Conservation (phyloP, 2,329 filamentous ascomycete species). For the Pleomassaria siparia region DNA sequence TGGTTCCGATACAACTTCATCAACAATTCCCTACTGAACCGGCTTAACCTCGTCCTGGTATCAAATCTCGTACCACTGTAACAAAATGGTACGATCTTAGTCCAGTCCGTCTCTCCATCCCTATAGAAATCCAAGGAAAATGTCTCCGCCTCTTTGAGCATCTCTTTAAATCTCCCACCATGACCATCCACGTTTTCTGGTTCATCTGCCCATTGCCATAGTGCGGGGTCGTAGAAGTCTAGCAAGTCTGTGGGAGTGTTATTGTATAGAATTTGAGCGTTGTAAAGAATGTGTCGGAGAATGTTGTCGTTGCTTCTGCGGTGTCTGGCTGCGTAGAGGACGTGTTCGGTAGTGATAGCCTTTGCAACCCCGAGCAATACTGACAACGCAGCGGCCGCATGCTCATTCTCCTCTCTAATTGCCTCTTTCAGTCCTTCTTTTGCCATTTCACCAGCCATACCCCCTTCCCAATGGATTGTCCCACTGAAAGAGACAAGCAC, state of each 20-base stretch:
- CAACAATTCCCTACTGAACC: slow-evolving; percentile 30
- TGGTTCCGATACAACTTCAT: slow-evolving; percentile 34
- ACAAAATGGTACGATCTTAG: slow-evolving; percentile 35
- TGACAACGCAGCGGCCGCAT: slow-evolving; percentile 36
- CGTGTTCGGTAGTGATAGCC: slow-evolving; percentile 28
- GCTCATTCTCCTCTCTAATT: slow-evolving; percentile 27
- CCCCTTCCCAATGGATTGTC: slow-evolving; percentile 38
- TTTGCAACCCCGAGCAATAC: slow-evolving; percentile 34
- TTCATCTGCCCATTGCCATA: slow-evolving; percentile 39
- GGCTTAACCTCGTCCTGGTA: slow-evolving; percentile 24
- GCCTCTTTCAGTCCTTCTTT: slow-evolving; percentile 34
- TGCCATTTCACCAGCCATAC: slow-evolving; percentile 37
- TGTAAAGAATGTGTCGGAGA: slow-evolving; percentile 37
- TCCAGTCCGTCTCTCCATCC: slow-evolving; percentile 29
- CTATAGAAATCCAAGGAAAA: slow-evolving; percentile 40
- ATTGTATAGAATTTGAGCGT: slow-evolving; percentile 33
- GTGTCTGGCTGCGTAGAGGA: slow-evolving; percentile 33
- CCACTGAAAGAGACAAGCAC: slow-evolving; percentile 37
- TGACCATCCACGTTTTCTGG: slow-evolving; percentile 19
- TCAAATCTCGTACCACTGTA: slow-evolving; percentile 39
- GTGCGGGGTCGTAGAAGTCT: slow-evolving; percentile 36
- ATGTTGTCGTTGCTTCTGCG: slow-evolving; percentile 32
- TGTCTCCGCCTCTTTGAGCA: slow-evolving; percentile 32
- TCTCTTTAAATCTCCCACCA: slow-evolving; percentile 30
- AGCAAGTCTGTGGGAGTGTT: slow-evolving; percentile 17